A percentile compares a stretch with the other conserved stretches of the same genome.
phyloP scores from a whole-genome alignment of 305 asterid genomes.

The Lippia alba region DNA sequence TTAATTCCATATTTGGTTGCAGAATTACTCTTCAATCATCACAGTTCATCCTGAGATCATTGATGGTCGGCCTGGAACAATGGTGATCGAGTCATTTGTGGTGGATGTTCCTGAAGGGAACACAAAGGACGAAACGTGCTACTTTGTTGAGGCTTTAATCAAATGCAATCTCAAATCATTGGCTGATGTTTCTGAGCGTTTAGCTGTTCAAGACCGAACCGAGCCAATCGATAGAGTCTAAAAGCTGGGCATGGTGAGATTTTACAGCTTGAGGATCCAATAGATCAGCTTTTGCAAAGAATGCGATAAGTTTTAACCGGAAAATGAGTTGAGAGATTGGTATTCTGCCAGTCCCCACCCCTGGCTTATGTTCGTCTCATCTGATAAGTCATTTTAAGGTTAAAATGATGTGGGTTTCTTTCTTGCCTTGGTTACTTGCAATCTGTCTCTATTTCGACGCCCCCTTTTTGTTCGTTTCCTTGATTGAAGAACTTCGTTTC shows the following conservation, averaged over 20 bases:
- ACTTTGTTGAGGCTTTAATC: conserved; percentile 82
- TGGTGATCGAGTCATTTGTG: conserved; percentile 82
- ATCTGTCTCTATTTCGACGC: conserved; percentile 35
- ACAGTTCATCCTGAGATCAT: conserved; percentile 76
- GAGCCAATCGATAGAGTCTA: conserved; percentile 60
- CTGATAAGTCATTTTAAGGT: conserved; percentile 27
- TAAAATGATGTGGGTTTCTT: conserved; percentile 43
- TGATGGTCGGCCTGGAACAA: conserved; percentile 77
- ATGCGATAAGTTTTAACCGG: conserved; percentile 33
- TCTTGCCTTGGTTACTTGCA: conserved; percentile 40
- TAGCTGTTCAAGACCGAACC: conserved; percentile 65
- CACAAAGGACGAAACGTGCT: conserved; percentile 84
- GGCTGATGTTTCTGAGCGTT: conserved; percentile 81
- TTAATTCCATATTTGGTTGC: conserved; percentile 32
- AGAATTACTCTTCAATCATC: conserved; percentile 80
- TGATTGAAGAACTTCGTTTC: conserved; percentile 26
- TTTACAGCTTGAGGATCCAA: conserved; percentile 31
- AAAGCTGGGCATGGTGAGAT: conserved; percentile 11
- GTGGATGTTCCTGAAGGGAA: conserved; percentile 90
- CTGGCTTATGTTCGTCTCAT: conserved; percentile 38
- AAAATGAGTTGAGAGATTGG: conserved; percentile 51
- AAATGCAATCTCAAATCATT: conserved; percentile 89
- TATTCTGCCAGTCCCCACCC: conserved; percentile 38
- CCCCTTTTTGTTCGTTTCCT: conserved; percentile 28
- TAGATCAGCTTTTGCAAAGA: conserved; percentile 32